These are phyloP conservation scores for Cupressus sempervirens DNA, from an alignment of 75 land plant genomes.

Conservation along the genomic window DNA sequence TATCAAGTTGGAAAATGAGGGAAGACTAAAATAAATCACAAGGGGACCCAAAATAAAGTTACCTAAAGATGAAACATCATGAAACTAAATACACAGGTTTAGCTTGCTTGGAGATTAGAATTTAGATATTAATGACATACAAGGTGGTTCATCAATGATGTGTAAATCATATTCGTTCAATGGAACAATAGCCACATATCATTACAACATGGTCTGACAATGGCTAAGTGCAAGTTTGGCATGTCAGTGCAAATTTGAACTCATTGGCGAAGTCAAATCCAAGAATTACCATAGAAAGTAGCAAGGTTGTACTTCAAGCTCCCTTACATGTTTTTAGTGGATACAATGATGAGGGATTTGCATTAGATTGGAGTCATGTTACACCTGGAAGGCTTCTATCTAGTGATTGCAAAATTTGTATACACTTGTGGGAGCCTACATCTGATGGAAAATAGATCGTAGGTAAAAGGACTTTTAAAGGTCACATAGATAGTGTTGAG, in stretches of 20 bases:
- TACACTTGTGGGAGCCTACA: slow-evolving; percentile 86
- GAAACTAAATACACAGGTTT: too few relatives aligned
- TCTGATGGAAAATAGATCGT: slow-evolving; percentile 67
- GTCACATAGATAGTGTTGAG: slow-evolving; percentile 77
- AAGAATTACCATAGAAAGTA: slow-evolving; percentile 25
- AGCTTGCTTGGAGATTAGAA: too few relatives aligned
- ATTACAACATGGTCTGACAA: slow-evolving; percentile 93
- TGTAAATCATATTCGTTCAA: slow-evolving; percentile 90
- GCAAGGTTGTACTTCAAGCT: slow-evolving; percentile 38
- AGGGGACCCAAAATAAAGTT: too few relatives aligned
- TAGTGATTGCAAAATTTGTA: slow-evolving; percentile 85
- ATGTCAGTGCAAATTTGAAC: slow-evolving; percentile 63
- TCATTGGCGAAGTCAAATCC: slow-evolving; percentile 61
- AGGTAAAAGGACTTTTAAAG: slow-evolving; percentile 45
- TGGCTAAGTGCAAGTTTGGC: slow-evolving; percentile 96
- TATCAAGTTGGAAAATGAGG: too few relatives aligned
- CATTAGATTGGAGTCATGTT: slow-evolving; percentile 90
- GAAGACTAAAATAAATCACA: too few relatives aligned
- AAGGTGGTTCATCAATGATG: slow-evolving; percentile 87
- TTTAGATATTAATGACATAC: too few relatives aligned
- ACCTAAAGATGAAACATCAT: too few relatives aligned
- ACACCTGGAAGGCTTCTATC: slow-evolving; percentile 78
- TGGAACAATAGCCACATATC: slow-evolving; percentile 84
- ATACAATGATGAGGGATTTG: slow-evolving; percentile 95
- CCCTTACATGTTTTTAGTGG: slow-evolving; percentile 74